These are phyloP conservation scores for Colletotrichum theobromicola DNA, from an alignment of 2,329 filamentous ascomycete species.

Conservation along the genomic window DNA sequence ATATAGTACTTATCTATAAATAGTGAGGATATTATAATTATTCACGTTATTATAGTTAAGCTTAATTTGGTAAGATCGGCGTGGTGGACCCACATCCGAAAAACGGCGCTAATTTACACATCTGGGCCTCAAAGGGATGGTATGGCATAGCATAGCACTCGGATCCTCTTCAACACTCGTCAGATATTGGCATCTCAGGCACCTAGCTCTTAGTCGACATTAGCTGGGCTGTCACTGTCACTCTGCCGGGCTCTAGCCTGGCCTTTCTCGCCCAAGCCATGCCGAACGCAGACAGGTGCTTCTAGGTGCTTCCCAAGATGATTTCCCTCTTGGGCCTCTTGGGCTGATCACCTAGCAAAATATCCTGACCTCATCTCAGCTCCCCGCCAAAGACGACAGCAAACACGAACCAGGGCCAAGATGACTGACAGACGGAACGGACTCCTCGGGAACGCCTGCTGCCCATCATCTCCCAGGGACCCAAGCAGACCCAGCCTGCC, in stretches of 20 bases:
- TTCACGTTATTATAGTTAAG: too few species aligned
- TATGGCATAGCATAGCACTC: too few species aligned
- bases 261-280: not conserved
- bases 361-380: conserved; percentile 3
- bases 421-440: conserved; percentile 1
- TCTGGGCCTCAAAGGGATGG: too few species aligned
- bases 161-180: not conserved
- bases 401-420: not conserved
- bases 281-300: not conserved
- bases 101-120: too few species aligned
- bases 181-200: not conserved
- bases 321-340: not conserved
- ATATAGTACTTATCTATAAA: too few species aligned
- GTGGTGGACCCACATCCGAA: too few species aligned
- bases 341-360: not conserved
- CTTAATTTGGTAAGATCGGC: too few species aligned
- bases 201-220: not conserved
- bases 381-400: not conserved
- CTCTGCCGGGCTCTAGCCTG: not conserved
- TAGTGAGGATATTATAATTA: too few species aligned
- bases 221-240: conserved; percentile 10
- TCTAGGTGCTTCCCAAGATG: not conserved
- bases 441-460: not conserved
- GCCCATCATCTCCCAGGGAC: not conserved
- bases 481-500: not conserved